phyloP scores from a whole-genome alignment of 2,329 filamentous ascomycete genomes.

The Microsporum audouinii region DNA sequence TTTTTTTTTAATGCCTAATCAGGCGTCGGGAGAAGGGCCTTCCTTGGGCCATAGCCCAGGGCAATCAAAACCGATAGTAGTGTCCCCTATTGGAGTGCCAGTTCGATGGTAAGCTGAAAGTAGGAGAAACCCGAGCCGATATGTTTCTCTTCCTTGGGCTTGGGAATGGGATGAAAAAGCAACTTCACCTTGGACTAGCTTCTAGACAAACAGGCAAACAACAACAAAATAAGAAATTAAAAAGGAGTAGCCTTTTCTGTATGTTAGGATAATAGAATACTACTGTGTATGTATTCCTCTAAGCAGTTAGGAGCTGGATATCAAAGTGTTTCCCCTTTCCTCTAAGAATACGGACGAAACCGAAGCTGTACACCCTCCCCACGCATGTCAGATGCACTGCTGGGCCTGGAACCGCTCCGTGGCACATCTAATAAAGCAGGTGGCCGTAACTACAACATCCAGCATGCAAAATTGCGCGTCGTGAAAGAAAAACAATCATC shows the following conservation, averaged over 20 bases:
- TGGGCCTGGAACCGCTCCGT: not conserved
- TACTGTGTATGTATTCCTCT: not conserved
- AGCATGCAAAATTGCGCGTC: not conserved
- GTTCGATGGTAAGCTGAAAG: not conserved
- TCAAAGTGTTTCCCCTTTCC: not conserved
- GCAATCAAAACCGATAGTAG: not conserved
- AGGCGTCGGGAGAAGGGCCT: not conserved
- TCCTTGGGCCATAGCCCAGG: not conserved
- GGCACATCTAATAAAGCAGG: not conserved
- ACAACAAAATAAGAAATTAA: not conserved
- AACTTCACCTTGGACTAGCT: not conserved
- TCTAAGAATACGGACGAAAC: not conserved
- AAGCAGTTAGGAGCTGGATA: not conserved
- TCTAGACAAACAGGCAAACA: not conserved
- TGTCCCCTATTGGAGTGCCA: not conserved
- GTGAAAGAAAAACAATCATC: not conserved
- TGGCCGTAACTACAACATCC: not conserved
- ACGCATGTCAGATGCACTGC: not conserved
- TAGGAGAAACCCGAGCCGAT: slow-evolving; percentile 1
- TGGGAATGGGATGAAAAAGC: not conserved
- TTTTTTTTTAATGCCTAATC: not conserved
- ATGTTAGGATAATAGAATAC: not conserved
- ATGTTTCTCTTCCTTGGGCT: not conserved
- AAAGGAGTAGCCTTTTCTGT: not conserved
- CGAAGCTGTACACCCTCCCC: not conserved